phyloP scores from a whole-genome alignment of 176 grass and related monocot species.

The Oryza officinalis region DNA sequence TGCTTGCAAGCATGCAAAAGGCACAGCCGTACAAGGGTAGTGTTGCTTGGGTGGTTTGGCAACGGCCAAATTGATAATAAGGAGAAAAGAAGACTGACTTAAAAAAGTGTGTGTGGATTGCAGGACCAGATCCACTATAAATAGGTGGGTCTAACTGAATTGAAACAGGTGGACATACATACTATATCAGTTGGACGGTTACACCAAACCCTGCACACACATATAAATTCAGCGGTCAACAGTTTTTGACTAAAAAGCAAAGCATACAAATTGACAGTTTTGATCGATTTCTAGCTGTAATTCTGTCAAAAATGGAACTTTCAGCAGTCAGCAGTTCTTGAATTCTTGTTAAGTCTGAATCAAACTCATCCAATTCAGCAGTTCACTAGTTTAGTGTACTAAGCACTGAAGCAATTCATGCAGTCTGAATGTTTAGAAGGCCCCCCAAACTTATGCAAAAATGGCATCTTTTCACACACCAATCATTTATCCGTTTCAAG shows the following conservation, averaged over 20 bases:
- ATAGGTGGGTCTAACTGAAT: no score
- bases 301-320: neutral
- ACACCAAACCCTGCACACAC: no score
- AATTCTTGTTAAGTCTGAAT: neutral
- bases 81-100: neutral
- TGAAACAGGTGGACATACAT: no score
- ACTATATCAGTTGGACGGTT: no score
- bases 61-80: neutral
- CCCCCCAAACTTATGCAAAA: neutral
- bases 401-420: neutral
- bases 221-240: no score
- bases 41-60: neutral
- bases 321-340: neutral
- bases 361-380: neutral
- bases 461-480: no score
- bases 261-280: neutral
- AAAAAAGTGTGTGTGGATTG: neutral
- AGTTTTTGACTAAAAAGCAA: no score
- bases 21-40: neutral
- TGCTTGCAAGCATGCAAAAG: neutral
- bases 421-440: neutral
- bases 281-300: neutral
- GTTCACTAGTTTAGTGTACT: neutral
- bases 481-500: neutral
- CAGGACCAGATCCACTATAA: neutral